These are phyloP conservation scores for Suillus bovinus DNA, from an alignment of 768 basidiomycete genomes.

Conservation along the genomic window DNA sequence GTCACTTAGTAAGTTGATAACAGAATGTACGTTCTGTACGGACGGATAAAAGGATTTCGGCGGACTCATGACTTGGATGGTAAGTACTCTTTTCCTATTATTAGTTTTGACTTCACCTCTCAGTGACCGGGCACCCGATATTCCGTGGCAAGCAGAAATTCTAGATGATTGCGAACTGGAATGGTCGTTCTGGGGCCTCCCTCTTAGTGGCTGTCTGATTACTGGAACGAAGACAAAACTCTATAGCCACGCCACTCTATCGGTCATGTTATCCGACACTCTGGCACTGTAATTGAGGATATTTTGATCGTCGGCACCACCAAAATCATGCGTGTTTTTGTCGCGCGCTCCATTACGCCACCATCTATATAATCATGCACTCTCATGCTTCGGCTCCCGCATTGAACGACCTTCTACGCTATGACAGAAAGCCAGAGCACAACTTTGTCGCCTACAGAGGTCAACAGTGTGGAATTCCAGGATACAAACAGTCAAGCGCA, in stretches of 20 bases:
- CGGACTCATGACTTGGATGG: background rate
- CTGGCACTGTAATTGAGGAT: background rate
- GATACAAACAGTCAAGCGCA: background rate
- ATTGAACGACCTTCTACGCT: background rate
- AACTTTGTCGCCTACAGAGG: conserved; percentile 4
- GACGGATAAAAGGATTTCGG: background rate
- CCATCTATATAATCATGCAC: background rate
- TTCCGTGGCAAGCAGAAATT: background rate
- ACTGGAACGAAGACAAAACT: background rate
- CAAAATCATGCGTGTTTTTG: background rate
- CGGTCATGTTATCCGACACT: background rate
- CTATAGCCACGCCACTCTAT: background rate
- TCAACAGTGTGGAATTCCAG: background rate
- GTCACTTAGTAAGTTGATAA: background rate
- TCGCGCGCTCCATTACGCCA: background rate
- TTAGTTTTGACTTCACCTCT: background rate
- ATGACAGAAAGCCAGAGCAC: conserved; percentile 9
- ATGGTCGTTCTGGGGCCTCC: background rate
- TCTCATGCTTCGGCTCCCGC: background rate
- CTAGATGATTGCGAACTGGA: background rate
- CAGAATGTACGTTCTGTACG: background rate
- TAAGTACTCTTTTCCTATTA: background rate
- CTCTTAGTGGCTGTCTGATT: background rate
- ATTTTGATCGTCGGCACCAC: background rate
- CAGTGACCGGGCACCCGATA: background rate